phyloP scores from a whole-genome alignment of 352 stramenopile genomes.

The Globisporangium sylvaticum region DNA sequence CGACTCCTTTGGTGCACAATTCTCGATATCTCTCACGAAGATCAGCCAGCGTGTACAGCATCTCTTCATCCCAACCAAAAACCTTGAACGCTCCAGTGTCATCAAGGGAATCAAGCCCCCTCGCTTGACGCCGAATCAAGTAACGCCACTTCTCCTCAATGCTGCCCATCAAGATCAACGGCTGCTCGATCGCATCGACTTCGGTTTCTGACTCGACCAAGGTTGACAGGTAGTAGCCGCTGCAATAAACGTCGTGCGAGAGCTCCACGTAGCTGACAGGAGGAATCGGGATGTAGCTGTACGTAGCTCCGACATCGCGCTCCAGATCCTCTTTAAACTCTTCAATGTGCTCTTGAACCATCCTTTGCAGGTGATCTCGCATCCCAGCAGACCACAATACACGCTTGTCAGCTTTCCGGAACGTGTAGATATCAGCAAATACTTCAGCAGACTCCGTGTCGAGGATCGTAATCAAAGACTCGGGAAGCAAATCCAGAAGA shows the following conservation, averaged over 20 bases:
- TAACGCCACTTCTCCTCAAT: slow-evolving; percentile 79
- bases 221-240: slow-evolving; percentile 68
- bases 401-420: slow-evolving; percentile 54
- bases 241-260: slow-evolving; percentile 73
- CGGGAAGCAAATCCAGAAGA: slow-evolving; percentile 64
- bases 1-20: slow-evolving; percentile 43
- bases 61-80: slow-evolving; percentile 60
- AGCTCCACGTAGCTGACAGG: slow-evolving; percentile 67
- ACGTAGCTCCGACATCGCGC: slow-evolving; percentile 48
- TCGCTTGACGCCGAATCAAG: slow-evolving; percentile 40
- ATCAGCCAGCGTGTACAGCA: slow-evolving; percentile 39
- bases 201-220: slow-evolving; percentile 51
- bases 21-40: slow-evolving; percentile 62
- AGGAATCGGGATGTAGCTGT: slow-evolving; percentile 61
- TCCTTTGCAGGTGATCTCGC: slow-evolving; percentile 63
- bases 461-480: slow-evolving; percentile 64
- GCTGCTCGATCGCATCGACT: slow-evolving; percentile 66
- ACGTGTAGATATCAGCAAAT: slow-evolving; percentile 66
- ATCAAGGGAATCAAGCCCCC: slow-evolving; percentile 41
- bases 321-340: slow-evolving; percentile 61
- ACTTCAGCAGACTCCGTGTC: slow-evolving; percentile 55
- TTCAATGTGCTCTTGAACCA: slow-evolving; percentile 69
- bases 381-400: slow-evolving; percentile 70
- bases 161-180: slow-evolving; percentile 66
- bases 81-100: slow-evolving; percentile 52